phyloP scores from a whole-genome alignment of 495 filamentous ascomycete genomes.

The Margaritispora aquatica region DNA sequence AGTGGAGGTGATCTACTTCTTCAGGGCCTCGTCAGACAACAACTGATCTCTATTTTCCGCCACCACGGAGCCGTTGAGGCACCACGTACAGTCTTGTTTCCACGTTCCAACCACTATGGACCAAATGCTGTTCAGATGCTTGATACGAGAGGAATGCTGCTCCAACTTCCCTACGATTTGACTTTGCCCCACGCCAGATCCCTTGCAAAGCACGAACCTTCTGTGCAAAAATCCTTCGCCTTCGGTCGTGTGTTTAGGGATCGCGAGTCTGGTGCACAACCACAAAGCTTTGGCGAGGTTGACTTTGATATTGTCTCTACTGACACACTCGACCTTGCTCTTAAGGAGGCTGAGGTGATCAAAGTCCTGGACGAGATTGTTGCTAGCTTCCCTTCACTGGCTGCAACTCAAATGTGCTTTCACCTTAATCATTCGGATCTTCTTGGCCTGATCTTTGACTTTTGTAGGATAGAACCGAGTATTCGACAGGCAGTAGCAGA shows the following conservation, averaged over 20 bases:
- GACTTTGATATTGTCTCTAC: constrained; percentile 91
- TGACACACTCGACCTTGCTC: constrained; percentile 70
- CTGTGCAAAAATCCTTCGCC: constrained; percentile 71
- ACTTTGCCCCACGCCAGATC: constrained; percentile 83
- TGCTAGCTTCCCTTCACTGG: constrained; percentile 69
- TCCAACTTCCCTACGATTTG: constrained; percentile 89
- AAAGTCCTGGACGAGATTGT: constrained; percentile 93
- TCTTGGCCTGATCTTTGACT: constrained; percentile 78
- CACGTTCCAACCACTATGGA: constrained; percentile 70
- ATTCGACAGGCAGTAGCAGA: constrained; percentile 73
- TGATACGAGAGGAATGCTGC: constrained; percentile 72
- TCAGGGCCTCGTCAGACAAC: constrained; percentile 69
- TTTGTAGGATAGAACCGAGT: constrained; percentile 66
- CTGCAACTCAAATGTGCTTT: constrained; percentile 74
- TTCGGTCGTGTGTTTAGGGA: constrained; percentile 91
- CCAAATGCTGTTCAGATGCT: constrained; percentile 68
- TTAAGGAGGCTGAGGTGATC: constrained; percentile 91
- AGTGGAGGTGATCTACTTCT: constrained; percentile 59
- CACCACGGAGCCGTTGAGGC: constrained; percentile 86
- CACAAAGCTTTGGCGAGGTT: constrained; percentile 76
- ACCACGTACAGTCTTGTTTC: constrained; percentile 67
- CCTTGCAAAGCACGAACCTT: constrained; percentile 65
- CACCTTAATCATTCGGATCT: constrained; percentile 87
- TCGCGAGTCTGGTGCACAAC: constrained; percentile 67
- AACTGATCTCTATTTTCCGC: constrained; percentile 74